Conservation (phyloP, 1,284 basidiomycete species). For the Bondarzewia mesenterica region DNA sequence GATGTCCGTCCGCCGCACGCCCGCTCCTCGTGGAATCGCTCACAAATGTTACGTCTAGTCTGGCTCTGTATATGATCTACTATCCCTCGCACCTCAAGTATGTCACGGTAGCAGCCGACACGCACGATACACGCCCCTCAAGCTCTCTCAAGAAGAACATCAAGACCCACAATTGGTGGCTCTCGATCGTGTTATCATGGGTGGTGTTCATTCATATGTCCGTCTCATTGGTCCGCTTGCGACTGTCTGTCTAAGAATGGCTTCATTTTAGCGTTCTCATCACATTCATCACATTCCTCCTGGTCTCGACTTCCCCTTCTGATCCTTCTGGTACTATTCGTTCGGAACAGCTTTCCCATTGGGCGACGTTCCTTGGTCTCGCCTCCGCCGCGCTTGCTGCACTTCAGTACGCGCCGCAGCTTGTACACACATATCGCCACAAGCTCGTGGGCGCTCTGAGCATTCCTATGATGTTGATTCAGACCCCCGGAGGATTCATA, state of each 20-base stretch:
- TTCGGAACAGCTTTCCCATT: slow-evolving; percentile 41
- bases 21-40: no score
- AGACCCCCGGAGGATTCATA: slow-evolving; percentile 84
- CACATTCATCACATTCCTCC: slow-evolving; percentile 44
- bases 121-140: slow-evolving; percentile 32
- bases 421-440: slow-evolving; percentile 69
- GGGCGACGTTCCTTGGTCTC: slow-evolving; percentile 88
- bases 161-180: slow-evolving; percentile 63
- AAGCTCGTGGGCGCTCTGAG: slow-evolving; percentile 88
- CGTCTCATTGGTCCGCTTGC: slow-evolving; percentile 20
- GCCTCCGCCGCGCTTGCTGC: slow-evolving; percentile 72
- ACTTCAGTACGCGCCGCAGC: slow-evolving; percentile 85
- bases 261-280: slow-evolving; percentile 37
- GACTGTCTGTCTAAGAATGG: slow-evolving; percentile 1
- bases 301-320: slow-evolving; percentile 39
- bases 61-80: slow-evolving; percentile 88
- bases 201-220: slow-evolving; percentile 72
- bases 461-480: slow-evolving; percentile 92
- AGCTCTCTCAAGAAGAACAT: slow-evolving; percentile 39
- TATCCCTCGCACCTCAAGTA: slow-evolving; percentile 83
- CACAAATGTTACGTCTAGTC: slow-evolving; percentile 33
- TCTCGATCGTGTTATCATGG: slow-evolving; percentile 71
- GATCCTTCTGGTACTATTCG: slow-evolving; percentile 29
- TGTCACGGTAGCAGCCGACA: slow-evolving; percentile 35
- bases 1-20: slow-evolving; percentile 51